Evolutionary conservation across 2,329 filamentous ascomycete species (phyloP), one percentile per base, ranked within the genome.

Genomic region (Tolypocladium paradoxum): DNA sequence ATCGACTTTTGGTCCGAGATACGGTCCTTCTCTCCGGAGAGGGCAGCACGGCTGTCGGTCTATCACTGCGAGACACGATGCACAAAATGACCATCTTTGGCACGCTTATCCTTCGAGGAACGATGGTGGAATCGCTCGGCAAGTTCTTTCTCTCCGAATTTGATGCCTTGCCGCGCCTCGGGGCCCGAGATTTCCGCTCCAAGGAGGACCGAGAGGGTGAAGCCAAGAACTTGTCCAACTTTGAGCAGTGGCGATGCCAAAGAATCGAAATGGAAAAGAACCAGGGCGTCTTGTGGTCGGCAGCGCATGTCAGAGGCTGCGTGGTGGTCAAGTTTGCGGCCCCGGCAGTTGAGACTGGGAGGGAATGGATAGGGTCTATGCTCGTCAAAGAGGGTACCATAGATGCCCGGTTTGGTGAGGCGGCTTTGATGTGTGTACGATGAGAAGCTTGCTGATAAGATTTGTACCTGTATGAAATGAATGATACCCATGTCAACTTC

Each of bases 261-360:
- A 77, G 86, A 55, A 72, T 86, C 22, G 64, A 68, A 52, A 73
- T 76, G 63, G 87, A 93, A 66, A 76, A 70, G 56, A 64, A 69
- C 11, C 73, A 78, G 49, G 79, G 79, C 18, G 68, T 95, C 4
- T 73, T 92, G 4, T 96, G 90, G 89, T 91, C 90, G 29, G 88
- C 87, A 14, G 88, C 90, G 16, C 79, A 78, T 29, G 83, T 95
- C 35, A 79, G 90, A 51, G 86, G 89, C 4, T 96, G 92, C 63
- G 85, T 93, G 4, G 78, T 96, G 29, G 86, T 97, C 60, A 97
- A 97, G 68, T 95, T 97, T 66, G 90, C 88, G 1, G 88, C 91
- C 1, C 78, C 76, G 52, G 85, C 85, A 46, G 85, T 96, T 27
- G 90, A 97, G 67, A 86, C 85, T 29, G 90, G 85, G 4, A 82